Base-by-base conservation (phyloP, 805 yeast genomes). In the Lipomyces sp. region DNA sequence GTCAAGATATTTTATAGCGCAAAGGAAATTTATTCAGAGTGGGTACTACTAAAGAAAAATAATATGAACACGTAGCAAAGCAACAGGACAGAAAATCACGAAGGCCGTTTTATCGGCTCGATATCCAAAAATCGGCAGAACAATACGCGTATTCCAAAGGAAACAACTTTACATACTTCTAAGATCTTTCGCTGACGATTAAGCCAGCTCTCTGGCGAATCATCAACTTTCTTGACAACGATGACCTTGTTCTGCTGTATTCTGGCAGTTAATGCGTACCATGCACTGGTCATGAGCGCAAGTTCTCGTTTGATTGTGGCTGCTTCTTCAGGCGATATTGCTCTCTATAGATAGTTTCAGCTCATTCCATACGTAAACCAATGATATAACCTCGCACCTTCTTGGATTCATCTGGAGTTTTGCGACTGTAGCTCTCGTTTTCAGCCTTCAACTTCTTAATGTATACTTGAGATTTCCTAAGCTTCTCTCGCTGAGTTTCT, bases 151-250 rank as follows among this genome's bases (percentile, higher is more conserved):
- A 51, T 29, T 29, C 34, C 32, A 51, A 51, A 55, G 32, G 57
- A 39, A 29, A 57, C 15, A 33, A 32, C 48, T 24, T 42, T 15
- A 56, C 67, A 53, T 60, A 64, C 73, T 60, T 73, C 73, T 53
- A 74, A 53, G 29, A 74, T 71, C 51, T 71, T 62, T 18, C 76
- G 69, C 56, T 74, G 76, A 10, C 73, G 65, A 50, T 67, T 69
- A 29, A 74, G 67, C 76, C 76, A 74, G 53, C 76, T 73, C 34
- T 57, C 59, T 2, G 76, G 76, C 30, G 72, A 66, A 29, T 74
- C 75, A n/a, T 71, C 60, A 8, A 64, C 68, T 56, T 67, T 72
- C 57, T 72, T 69, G 62, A 64, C 66, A 5, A 74, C 70, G 10
- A 66, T 64, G 29, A 72, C 70, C 35, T 71, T 67, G 63, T 74